Evolutionary conservation across 306 rosid genomes (phyloP).

Genomic region (Sicyos edulis): DNA sequence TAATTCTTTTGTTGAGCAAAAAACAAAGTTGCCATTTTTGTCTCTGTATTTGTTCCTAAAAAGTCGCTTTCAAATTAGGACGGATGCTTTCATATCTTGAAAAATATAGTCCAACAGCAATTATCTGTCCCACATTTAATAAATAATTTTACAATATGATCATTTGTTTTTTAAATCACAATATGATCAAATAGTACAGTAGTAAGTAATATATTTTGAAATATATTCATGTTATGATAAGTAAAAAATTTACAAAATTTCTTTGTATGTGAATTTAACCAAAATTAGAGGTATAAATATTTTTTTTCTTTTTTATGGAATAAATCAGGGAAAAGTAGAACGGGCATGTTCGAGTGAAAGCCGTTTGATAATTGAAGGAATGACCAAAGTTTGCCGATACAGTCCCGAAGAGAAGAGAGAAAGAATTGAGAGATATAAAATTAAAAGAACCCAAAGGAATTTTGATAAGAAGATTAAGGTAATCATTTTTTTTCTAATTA

Average conservation of each 20-base stretch:
- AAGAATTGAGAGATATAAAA: conserved; percentile 76
- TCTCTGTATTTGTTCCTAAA: neutral
- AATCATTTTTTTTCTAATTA: neutral
- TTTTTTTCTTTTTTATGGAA: neutral
- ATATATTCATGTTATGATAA: too few species aligned
- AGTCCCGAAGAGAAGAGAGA: conserved; percentile 80
- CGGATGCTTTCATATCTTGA: neutral
- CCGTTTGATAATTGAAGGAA: conserved; percentile 75
- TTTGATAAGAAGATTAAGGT: conserved; percentile 95
- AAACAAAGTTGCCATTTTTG: neutral
- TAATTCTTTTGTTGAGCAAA: neutral
- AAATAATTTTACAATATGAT: neutral
- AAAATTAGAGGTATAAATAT: neutral
- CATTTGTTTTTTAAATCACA: too few species aligned
- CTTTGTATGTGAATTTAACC: neutral
- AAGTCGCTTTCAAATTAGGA: neutral
- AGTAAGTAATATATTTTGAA: neutral
- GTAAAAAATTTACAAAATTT: neutral
- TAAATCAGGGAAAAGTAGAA: conserved; percentile 27
- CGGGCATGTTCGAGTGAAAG: conserved; percentile 64
- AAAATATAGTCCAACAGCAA: neutral
- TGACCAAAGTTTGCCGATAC: conserved; percentile 64
- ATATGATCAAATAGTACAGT: neutral
- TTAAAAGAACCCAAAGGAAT: conserved; percentile 74
- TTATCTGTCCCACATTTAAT: neutral